These are phyloP conservation scores for Pythium brachiatum DNA, from an alignment of 352 stramenopile species.

Conservation along the genomic window DNA sequence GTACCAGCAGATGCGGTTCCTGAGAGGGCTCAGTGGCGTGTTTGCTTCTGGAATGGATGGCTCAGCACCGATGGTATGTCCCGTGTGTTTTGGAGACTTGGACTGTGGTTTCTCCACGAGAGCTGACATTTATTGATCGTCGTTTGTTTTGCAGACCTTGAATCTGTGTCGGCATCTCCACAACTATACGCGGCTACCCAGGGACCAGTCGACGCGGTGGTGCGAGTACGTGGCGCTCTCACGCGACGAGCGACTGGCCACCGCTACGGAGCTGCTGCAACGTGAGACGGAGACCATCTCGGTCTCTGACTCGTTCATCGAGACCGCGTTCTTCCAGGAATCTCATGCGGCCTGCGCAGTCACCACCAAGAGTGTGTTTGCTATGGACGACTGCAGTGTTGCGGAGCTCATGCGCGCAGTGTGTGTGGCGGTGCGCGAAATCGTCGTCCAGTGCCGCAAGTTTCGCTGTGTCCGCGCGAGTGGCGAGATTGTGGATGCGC, in stretches of 20 bases:
- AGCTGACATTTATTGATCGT: too few species aligned
- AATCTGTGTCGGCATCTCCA: slow-evolving; percentile 25
- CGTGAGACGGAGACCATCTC: slow-evolving; percentile 14
- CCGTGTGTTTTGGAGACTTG: too few species aligned
- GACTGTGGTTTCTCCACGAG: too few species aligned
- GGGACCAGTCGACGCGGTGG: neutral
- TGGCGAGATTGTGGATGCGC: slow-evolving; percentile 16
- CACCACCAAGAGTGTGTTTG: slow-evolving; percentile 38
- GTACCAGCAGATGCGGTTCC: slow-evolving; percentile 13
- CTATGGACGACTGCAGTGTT: slow-evolving; percentile 31
- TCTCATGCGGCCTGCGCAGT: slow-evolving; percentile 13
- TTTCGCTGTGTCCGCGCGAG: slow-evolving; percentile 27
- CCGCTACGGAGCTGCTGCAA: slow-evolving; percentile 14
- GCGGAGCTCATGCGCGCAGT: slow-evolving; percentile 25
- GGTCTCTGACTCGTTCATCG: neutral
- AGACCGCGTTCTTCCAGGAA: slow-evolving; percentile 6
- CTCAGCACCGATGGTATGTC: neutral
- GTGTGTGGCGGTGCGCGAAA: slow-evolving; percentile 26
- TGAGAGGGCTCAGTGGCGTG: slow-evolving; percentile 5
- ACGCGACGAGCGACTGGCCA: slow-evolving; percentile 1
- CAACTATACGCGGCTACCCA: slow-evolving; percentile 21
- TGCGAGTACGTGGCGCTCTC: slow-evolving; percentile 12
- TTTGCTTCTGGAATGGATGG: neutral
- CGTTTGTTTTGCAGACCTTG: neutral
- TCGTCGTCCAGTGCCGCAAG: slow-evolving; percentile 28